Percentiles rank a stretch among this genome's conserved stretches.
Conservation (phyloP, 768 basidiomycete genomes). For the Glaciozyma martinii region DNA sequence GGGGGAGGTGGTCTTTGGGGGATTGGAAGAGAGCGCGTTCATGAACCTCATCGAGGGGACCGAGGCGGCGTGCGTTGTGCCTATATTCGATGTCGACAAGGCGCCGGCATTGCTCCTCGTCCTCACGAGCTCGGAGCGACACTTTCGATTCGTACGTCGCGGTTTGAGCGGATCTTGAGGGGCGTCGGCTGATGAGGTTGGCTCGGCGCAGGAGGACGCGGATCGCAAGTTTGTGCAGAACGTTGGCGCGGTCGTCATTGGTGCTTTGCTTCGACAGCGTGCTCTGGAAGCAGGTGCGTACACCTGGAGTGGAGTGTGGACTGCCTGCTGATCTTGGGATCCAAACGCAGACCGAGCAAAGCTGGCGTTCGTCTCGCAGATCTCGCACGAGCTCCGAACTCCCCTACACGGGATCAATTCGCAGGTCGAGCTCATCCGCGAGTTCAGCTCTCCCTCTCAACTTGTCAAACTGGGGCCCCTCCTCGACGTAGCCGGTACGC, state of each 20-base stretch:
- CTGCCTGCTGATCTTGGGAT: not conserved
- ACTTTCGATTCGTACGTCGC: slow-evolving; percentile 15
- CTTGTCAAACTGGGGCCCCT: slow-evolving; percentile 13
- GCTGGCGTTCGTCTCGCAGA: slow-evolving; percentile 35
- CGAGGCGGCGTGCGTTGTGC: not conserved
- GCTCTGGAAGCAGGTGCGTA: slow-evolving; percentile 30
- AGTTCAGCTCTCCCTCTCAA: slow-evolving; percentile 10
- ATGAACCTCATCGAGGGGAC: too few species aligned
- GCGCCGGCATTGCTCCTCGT: slow-evolving; percentile 23
- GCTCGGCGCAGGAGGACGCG: not conserved
- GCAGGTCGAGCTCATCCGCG: slow-evolving; percentile 32
- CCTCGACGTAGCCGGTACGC: slow-evolving; percentile 21
- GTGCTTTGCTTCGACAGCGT: slow-evolving; percentile 22
- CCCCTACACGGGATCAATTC: slow-evolving; percentile 34
- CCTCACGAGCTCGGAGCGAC: slow-evolving; percentile 7
- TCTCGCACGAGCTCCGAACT: slow-evolving; percentile 36
- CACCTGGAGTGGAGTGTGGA: not conserved
- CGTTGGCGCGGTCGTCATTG: slow-evolving; percentile 32
- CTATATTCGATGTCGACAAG: slow-evolving; percentile 22
- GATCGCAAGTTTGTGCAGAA: slow-evolving; percentile 27
- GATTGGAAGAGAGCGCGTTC: too few species aligned
- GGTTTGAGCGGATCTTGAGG: not conserved
- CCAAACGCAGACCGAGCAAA: slow-evolving; percentile 30
- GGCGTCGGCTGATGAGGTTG: not conserved
- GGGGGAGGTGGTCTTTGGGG: too few species aligned